Evolutionary conservation across 768 basidiomycete genomes (phyloP), one percentile per base, ranked within the genome.

Genomic region (Mycena epipterygia): DNA sequence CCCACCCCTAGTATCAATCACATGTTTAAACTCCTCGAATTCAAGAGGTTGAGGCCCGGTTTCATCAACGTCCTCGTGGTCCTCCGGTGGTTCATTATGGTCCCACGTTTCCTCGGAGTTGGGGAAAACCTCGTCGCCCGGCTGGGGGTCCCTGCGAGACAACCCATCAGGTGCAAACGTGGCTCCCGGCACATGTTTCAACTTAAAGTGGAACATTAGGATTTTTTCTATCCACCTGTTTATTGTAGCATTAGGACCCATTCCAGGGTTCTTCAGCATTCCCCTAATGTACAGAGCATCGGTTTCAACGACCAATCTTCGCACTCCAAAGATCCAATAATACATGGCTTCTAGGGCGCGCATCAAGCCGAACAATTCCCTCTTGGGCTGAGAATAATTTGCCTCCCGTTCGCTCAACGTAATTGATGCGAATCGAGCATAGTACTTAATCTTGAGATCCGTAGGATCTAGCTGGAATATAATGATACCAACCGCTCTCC

Each of bases 151-250:
- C 0, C 62, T 19, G 3, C 62, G 9, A 3, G 62, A 65, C 8
- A 46, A 48, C 1, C 56, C 56, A 44, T 57, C 64, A 8, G 64
- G 35, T 3, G n/a, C n/a, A 19, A 46, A 46, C 2, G 14, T 51
- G 3, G 2, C 6, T 76, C 75, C 19, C 75, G 71, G 56, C 80
- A 57, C 13, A 4, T 76, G 82, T 7, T 67, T 56, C 5, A 84
- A 52, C 0, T 42, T 70, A 49, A 85, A 84, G 29, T 79, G 75
- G 69, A 81, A 84, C 33, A 79, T 62, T 0, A 75, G 27, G 2
- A 84, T 80, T 2, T 74, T 51, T 6, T 75, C 76, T 13, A 84
- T 80, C 84, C 83, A 85, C 11, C 79, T 33, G 60, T 83, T 84
- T 1, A 84, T 79, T 0, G 77, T 74, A 0, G 79, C 76, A 53